Percentiles rank a stretch among this genome's conserved stretches.
Conservation (phyloP, 2,329 filamentous ascomycete genomes). For the Teratosphaeria gauchensis region DNA sequence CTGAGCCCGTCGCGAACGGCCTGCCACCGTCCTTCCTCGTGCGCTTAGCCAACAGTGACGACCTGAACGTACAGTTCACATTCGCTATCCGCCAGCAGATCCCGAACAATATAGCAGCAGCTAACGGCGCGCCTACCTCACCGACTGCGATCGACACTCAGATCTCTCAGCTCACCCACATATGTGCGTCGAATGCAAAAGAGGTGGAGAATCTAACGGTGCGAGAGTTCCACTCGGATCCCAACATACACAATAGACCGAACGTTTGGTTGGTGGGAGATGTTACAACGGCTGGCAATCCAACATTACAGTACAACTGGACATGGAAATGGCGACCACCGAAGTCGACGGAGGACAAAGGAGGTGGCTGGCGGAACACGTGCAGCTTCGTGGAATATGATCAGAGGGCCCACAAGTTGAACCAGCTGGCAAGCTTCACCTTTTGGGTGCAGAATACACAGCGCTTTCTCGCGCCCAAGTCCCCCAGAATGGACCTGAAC, state of each 20-base stretch:
- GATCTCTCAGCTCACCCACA: slow-evolving; percentile 83
- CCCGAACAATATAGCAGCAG: slow-evolving; percentile 25
- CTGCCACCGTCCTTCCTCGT: slow-evolving; percentile 65
- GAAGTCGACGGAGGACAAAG: slow-evolving; percentile 67
- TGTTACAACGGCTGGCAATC: slow-evolving; percentile 71
- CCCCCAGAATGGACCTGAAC: slow-evolving; percentile 48
- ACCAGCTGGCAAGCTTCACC: slow-evolving; percentile 83
- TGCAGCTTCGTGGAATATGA: slow-evolving; percentile 99
- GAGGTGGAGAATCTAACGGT: slow-evolving; percentile 93
- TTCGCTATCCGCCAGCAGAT: slow-evolving; percentile 59
- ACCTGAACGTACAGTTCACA: slow-evolving; percentile 85
- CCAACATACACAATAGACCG: slow-evolving; percentile 92
- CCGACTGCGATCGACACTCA: slow-evolving; percentile 55
- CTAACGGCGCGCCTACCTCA: slow-evolving; percentile 25
- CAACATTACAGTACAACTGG: slow-evolving; percentile 86
- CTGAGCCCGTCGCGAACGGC: slow-evolving; percentile 44
- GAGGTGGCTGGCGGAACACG: slow-evolving; percentile 88
- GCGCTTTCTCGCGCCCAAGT: slow-evolving; percentile 37
- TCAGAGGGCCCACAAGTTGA: slow-evolving; percentile 76
- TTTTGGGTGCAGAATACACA: slow-evolving; percentile 74
- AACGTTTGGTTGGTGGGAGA: slow-evolving; percentile 95
- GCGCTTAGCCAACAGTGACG: slow-evolving; percentile 81
- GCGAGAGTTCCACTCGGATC: slow-evolving; percentile 90
- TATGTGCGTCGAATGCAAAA: slow-evolving; percentile 73
- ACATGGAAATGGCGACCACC: slow-evolving; percentile 95